Evolutionary conservation across 192 early-diverging fungal genomes (phyloP), one percentile per base, ranked within the genome.

Genomic region (Mycoemilia scoparia): DNA sequence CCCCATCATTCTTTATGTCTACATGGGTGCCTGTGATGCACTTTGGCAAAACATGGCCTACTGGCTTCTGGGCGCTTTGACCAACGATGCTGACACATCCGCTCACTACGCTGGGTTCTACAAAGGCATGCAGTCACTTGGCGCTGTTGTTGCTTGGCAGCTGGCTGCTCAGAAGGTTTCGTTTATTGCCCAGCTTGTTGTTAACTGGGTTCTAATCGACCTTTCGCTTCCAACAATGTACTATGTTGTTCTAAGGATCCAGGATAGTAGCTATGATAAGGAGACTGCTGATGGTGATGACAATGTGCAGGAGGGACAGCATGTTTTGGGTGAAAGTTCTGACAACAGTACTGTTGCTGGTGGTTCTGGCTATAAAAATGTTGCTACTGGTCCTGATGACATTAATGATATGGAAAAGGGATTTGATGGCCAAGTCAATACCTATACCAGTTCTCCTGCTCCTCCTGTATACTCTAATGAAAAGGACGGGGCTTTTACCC

Each of bases 61-160:
- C 73, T 90, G 82, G 82, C 43, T 90, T 18, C 74, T 90, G 48
- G 86, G 84, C 11, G 69, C 84, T 25, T 57, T 85, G 47, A 74
- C 81, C 7, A 87, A 87, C 55, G 77, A 90, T 54, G 66, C 69
- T 41, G 70, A 71, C 39, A 58, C 66, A 39, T 54, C 74, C 32
- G 66, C 81, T 13, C 69, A 77, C 30, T 84, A 76, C 41, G 69
- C 71, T 32, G 86, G 84, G 3, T 86, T 79, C 66, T 90, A 90
- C 76, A 90, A 90, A 71, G 78, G 75, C 34, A 76, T 84, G 36
- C 86, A 89, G 67, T 79, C 74, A 39, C 67, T 72, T 35, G 77
- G 70, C n/a, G 69, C 55, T 32, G 80, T 76, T 34, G 64, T 83
- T 22, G 63, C 73, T 0, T 74, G 76, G 69, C 71, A 76, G 38